A percentile compares a stretch with the other conserved stretches of the same genome.
Evolutionary conservation across 352 stramenopile species (phyloP).

Genomic region (Paralagenidium karlingii): DNA sequence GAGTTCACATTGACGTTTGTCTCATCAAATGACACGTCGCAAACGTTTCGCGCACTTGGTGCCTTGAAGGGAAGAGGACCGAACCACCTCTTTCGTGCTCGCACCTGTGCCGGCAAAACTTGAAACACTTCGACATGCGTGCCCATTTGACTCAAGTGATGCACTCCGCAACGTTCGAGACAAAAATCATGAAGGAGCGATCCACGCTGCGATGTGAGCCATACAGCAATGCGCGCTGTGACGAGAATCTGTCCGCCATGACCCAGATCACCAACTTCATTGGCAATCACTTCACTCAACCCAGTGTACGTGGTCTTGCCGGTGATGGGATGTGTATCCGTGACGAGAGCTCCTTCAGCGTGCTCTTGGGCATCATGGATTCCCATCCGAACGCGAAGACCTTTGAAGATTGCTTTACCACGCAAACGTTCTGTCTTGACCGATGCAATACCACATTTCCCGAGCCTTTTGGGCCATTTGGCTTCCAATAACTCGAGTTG

Average conservation of each 20-base stretch:
- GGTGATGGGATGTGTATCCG: constrained; percentile 26
- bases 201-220: constrained; percentile 1
- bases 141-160: neutral
- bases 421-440: neutral
- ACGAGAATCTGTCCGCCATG: constrained; percentile 37
- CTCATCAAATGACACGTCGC: no score
- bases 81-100: no score
- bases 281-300: constrained; percentile 41
- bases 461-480: constrained; percentile 29
- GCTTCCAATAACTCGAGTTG: constrained; percentile 28
- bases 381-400: constrained; percentile 40
- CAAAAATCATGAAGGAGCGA: neutral
- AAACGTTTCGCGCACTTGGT: no score
- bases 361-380: constrained; percentile 27
- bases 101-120: no score
- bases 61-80: no score
- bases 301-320: constrained; percentile 39
- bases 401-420: constrained; percentile 24
- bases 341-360: constrained; percentile 34
- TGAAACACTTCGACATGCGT: no score
- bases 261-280: constrained; percentile 30
- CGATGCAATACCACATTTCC: constrained; percentile 14
- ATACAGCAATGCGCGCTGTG: constrained; percentile 15
- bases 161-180: neutral
- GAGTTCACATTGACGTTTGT: no score